Conservation (phyloP, 345 rosid genomes). For the Xanthoceras sorbifolium region DNA sequence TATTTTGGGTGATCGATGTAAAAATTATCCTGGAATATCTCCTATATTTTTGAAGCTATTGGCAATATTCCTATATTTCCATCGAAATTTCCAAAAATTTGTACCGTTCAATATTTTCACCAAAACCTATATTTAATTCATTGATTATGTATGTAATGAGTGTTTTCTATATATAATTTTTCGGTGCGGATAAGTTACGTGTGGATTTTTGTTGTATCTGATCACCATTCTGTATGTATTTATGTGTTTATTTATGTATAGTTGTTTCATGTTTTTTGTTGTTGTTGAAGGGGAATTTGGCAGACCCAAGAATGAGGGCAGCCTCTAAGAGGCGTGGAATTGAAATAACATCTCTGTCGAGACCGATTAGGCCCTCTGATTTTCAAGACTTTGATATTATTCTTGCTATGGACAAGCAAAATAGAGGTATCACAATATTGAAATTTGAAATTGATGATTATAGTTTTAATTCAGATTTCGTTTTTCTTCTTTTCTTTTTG, state of each 20-base stretch:
- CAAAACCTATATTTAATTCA: too few relatives aligned
- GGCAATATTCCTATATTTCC: too few relatives aligned
- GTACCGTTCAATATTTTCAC: too few relatives aligned
- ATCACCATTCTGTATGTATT: not conserved
- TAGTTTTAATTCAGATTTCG: not conserved
- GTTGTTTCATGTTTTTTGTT: not conserved
- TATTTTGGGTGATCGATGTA: too few relatives aligned
- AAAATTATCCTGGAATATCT: too few relatives aligned
- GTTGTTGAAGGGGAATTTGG: slow-evolving; percentile 62
- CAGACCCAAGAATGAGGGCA: slow-evolving; percentile 92
- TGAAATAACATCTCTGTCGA: slow-evolving; percentile 87
- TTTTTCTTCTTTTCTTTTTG: not conserved
- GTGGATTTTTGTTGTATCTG: too few relatives aligned
- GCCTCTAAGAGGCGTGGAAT: slow-evolving; percentile 81
- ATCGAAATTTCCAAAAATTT: too few relatives aligned
- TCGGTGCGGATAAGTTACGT: too few relatives aligned
- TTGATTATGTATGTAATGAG: too few relatives aligned
- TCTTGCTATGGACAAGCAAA: slow-evolving; percentile 90
- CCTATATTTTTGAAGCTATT: too few relatives aligned
- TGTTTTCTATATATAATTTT: not conserved
- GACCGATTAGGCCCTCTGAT: slow-evolving; percentile 87
- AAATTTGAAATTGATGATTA: not conserved
- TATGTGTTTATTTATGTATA: not conserved
- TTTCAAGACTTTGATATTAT: slow-evolving; percentile 82
- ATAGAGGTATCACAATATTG: slow-evolving; percentile 46